Evolutionary conservation across 257 asterid species (phyloP).

Genomic region (Nemophila menziesii): DNA sequence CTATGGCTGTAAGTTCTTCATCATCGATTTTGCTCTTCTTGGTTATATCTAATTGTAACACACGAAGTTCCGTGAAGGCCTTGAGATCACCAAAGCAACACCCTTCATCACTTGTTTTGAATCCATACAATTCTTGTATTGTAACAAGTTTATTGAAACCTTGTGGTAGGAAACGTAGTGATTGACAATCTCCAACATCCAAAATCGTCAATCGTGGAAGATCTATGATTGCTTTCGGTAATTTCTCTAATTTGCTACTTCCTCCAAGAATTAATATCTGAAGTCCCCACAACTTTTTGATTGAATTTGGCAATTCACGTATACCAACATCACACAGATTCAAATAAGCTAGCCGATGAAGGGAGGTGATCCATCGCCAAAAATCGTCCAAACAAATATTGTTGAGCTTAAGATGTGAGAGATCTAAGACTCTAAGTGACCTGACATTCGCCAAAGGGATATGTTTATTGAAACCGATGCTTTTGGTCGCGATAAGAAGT

Average conservation of each 20-base stretch:
- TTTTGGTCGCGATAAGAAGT: slow-evolving; percentile 8
- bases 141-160: slow-evolving; percentile 9
- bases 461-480: slow-evolving; percentile 9
- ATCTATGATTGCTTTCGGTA: slow-evolving; percentile 12
- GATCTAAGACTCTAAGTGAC: slow-evolving; percentile 22
- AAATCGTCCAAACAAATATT: slow-evolving; percentile 6
- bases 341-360: slow-evolving; percentile 16
- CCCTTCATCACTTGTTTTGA: slow-evolving; percentile 11
- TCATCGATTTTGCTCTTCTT: slow-evolving; percentile 13
- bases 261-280: slow-evolving; percentile 17
- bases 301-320: slow-evolving; percentile 8
- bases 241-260: slow-evolving; percentile 7
- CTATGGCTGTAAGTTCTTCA: slow-evolving; percentile 9
- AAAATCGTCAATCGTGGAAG: slow-evolving; percentile 16
- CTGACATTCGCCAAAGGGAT: slow-evolving; percentile 15
- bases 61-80: slow-evolving; percentile 12
- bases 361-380: slow-evolving; percentile 26
- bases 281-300: slow-evolving; percentile 17
- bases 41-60: slow-evolving; percentile 18
- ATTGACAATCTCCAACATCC: slow-evolving; percentile 20
- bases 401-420: slow-evolving; percentile 15
- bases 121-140: slow-evolving; percentile 21
- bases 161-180: slow-evolving; percentile 9
- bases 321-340: slow-evolving; percentile 15
- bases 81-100: slow-evolving; percentile 13